phyloP scores from a whole-genome alignment of 2,329 filamentous ascomycete genomes.

The Trichophyton benhamiae region DNA sequence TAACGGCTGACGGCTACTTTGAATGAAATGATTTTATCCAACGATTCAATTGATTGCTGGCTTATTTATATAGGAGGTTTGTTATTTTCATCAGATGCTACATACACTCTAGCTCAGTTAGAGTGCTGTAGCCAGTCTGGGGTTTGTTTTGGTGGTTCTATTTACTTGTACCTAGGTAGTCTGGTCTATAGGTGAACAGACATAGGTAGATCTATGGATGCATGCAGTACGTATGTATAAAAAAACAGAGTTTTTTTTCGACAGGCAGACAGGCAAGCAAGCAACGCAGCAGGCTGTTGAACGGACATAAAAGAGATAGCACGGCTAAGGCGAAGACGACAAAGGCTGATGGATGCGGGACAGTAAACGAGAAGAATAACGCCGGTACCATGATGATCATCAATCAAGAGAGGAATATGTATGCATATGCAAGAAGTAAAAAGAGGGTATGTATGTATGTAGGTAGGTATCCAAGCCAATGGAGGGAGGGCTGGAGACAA shows the following conservation, averaged over 20 bases:
- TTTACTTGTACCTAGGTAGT: background rate
- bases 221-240: background rate
- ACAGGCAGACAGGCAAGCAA: too few species aligned
- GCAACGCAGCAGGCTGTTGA: background rate
- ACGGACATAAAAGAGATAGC: background rate
- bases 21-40: background rate
- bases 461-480: background rate
- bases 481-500: background rate
- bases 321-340: background rate
- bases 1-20: background rate
- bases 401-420: background rate
- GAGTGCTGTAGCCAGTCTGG: background rate
- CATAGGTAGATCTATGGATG: background rate
- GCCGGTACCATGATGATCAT: constrained; percentile 3
- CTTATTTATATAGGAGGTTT: too few species aligned
- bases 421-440: constrained; percentile 2
- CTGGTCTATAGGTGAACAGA: background rate
- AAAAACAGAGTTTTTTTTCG: too few species aligned
- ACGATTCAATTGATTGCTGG: too few species aligned
- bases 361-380: background rate
- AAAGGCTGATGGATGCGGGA: background rate
- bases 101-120: background rate
- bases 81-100: too few species aligned
- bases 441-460: background rate
- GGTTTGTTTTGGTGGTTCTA: background rate